Evolutionary conservation across 257 asterid species (phyloP), one percentile per base, ranked within the genome.

Genomic region (Ligustrum vulgare): DNA sequence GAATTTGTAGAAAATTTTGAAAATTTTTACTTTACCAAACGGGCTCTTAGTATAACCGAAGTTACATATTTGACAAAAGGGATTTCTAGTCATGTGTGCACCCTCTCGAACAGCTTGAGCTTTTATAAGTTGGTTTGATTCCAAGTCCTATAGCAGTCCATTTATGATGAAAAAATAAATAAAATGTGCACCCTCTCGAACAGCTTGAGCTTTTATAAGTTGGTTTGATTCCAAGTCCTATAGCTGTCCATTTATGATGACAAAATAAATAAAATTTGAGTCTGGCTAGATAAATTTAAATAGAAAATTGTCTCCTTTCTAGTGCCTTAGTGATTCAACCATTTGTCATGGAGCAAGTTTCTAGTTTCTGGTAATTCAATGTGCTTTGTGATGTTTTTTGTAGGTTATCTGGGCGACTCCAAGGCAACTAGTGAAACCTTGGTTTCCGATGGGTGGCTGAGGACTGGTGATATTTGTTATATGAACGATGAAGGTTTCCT

Each of bases 391-490:
- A 60, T 67, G 15, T 65, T 43, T 43, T 67, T 67, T 66, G 79
- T 71, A 89, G 93, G 91, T 62, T 87, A 89, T 69, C 64, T 85
- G 72, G 79, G 72, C 15, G 76, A 89, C 54, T 73, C 80, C 4
- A 84, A 82, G 80, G 75, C 84, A 12, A 85, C 86, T 74, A 77
- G 85, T 25, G 90, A 84, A 72, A 67, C 74, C 28, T 54, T 85
- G 66, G 72, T 72, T 35, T 43, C 77, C 1, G 85, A 69, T 6
- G 86, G 82, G 69, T 89, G 91, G 93, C 49, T 87, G 76, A 83
- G 80, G 62, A 89, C 90, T 6, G 91, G 91, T 2, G 93, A 89
- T 77, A 69, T 89, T 16, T 86, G 91, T 70, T 86, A 82, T 45
- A 72, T 89, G 8, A 84, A 87, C 33, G 78, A 77, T 28, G 83